Evolutionary conservation across 257 asterid species (phyloP), one percentile per base, ranked within the genome.

Genomic region (Fraxinus americana): DNA sequence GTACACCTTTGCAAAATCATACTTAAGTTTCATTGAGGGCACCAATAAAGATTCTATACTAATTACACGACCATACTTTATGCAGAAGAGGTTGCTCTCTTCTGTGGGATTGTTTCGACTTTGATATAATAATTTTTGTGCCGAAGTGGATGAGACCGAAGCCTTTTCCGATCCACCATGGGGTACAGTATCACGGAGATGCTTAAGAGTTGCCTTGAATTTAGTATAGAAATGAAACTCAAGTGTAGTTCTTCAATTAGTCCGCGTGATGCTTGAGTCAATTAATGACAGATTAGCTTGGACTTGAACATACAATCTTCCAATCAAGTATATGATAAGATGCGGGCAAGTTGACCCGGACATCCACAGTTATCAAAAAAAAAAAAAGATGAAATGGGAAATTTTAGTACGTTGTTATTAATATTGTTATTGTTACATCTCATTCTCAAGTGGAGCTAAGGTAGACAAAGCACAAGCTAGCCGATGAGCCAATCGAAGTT

Each of bases 61-160:
- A 50, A 50, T 38, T 38, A 7, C 11, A 7, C 11, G 41, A 38
- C 6, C 29, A 21, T 61, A 61, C 67, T 10, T 48, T 39, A 57
- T 80, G 93, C 92, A 91, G 97, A 87, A 74, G 92, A 90, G 74
- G 90, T 82, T 45, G 91, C 91, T 48, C 87, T 92, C 0, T 87
- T 90, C 73, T 90, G 92, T 94, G 97, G 96, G 8, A 75, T 88
- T 68, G 80, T 19, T 43, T 66, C 45, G 39, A 67, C 61, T 80
- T 14, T 76, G 74, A 76, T 41, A 23, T 21, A 21, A 67, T 3
- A 7, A 30, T 70, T 34, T 39, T 54, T 7, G 5, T 72, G 23
- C 32, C 11, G 10, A 1, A 21, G 63, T 38, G 66, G 27, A 1
- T 0, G 66, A 61, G 34, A 23, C 17, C 16, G 34, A 21, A 27